Evolutionary conservation across 164 flowering plant genomes (phyloP), one percentile per base, ranked within the genome.

Genomic region (Brasenia schreberi): DNA sequence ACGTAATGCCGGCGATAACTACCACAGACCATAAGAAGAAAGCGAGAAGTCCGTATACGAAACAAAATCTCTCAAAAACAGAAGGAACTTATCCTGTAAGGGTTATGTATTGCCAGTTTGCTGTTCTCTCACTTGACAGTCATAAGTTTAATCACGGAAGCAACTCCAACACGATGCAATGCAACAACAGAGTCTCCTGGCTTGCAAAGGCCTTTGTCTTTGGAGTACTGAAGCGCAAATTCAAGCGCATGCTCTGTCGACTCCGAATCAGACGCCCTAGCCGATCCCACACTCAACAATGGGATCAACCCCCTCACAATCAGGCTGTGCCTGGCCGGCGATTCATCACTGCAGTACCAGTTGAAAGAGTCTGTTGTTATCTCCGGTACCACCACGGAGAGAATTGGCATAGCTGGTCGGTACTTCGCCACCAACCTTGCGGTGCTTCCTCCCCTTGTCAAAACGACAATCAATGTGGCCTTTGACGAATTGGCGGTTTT

Each of bases 271-370:
- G 92, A 84, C 39, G 97, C 92, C 70, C 77, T 81, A 0, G 87
- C 85, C 52, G 92, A 90, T 16, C 92, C 97, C 10, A 83, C 86
- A 62, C 82, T 78, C 43, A 90, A 67, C 59, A 85, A 80, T 5
- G 95, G 97, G 10, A 90, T 64, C 78, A 90, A 74, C 0, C 97
- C 95, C 16, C 95, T 79, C 71, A 77, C 82, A 11, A 90, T 82
- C 42, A 90, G 83, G 69, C 94, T 88, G 65, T 90, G 97, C 83
- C 95, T 84, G 6, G 97, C 97, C 2, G 97, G 97, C 67, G 92
- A 74, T 70, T 88, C 95, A 66, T 88, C 89, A 61, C 92, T 88
- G 83, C 87, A 82, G 23, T 81, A 77, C 95, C 95, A 90, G 62
- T 87, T 83, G 69, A 88, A 87, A 3, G 78, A 81, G 68, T 90